phyloP scores from a whole-genome alignment of 768 basidiomycete species.

The Boletus rubropictus region DNA sequence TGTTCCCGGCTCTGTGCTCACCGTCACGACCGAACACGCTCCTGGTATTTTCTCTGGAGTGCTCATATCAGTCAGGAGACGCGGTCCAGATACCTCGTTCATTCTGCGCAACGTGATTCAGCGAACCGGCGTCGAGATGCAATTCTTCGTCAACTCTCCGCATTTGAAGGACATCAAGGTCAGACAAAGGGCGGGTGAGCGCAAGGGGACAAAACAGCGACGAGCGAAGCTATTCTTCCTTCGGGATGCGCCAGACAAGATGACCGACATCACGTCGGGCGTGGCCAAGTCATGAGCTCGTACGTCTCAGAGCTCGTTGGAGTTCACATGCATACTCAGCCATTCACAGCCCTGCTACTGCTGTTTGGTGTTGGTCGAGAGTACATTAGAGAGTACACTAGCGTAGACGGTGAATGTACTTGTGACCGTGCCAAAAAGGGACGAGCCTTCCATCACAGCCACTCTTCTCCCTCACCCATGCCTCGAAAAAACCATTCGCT shows the following conservation, averaged over 20 bases:
- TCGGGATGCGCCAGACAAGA: slow-evolving; percentile 77
- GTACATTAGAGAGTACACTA: slow-evolving; percentile 5
- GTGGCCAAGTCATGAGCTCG: slow-evolving; percentile 25
- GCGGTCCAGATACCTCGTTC: slow-evolving; percentile 85
- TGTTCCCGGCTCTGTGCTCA: slow-evolving; percentile 80
- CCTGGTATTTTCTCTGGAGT: slow-evolving; percentile 87
- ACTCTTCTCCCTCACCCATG: slow-evolving; percentile 28
- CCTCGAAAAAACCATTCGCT: slow-evolving; percentile 54
- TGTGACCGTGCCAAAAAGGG: slow-evolving; percentile 21
- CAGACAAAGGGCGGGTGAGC: slow-evolving; percentile 51
- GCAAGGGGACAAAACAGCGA: slow-evolving; percentile 51
- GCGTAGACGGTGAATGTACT: slow-evolving; percentile 5
- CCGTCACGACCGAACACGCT: slow-evolving; percentile 69
- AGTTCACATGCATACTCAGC: slow-evolving; percentile 2
- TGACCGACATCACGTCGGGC: slow-evolving; percentile 63
- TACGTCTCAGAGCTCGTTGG: slow-evolving; percentile 7
- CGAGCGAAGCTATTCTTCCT: slow-evolving; percentile 80
- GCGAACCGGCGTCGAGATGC: slow-evolving; percentile 90
- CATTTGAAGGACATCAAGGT: slow-evolving; percentile 84
- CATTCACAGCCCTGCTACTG: slow-evolving; percentile 4
- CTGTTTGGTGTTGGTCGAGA: background rate
- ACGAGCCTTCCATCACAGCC: slow-evolving; percentile 11
- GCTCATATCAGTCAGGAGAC: slow-evolving; percentile 73
- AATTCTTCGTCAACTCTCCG: slow-evolving; percentile 81
- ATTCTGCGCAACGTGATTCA: slow-evolving; percentile 85